These are phyloP conservation scores for Cercospora citrullina DNA, from an alignment of 2,329 filamentous ascomycete species.

Conservation along the genomic window DNA sequence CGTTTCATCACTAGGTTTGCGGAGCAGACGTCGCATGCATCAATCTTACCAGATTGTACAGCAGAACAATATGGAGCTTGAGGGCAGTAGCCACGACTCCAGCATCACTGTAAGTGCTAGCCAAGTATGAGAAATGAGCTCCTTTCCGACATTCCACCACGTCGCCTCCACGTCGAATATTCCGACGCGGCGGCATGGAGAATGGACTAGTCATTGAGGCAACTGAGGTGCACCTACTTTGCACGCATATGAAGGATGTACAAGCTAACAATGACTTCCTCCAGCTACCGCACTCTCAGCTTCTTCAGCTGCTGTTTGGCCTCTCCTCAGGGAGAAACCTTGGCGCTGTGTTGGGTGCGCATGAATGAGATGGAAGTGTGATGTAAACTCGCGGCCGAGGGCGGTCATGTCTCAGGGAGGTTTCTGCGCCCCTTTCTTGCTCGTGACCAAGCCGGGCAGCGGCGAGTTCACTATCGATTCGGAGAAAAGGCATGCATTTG, in stretches of 20 bases:
- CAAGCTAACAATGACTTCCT: constrained; percentile 3
- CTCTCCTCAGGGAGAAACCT: neutral
- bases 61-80: constrained; percentile 61
- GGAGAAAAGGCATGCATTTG: neutral
- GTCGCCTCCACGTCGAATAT: neutral
- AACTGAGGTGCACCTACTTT: neutral
- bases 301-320: constrained; percentile 33
- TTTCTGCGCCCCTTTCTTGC: neutral
- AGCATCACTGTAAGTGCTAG: constrained; percentile 51
- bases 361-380: neutral
- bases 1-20: constrained; percentile 50
- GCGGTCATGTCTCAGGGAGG: neutral
- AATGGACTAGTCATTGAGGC: neutral
- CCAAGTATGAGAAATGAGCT: neutral
- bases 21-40: constrained; percentile 60
- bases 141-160: neutral
- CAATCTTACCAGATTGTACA: constrained; percentile 62
- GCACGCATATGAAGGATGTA: neutral
- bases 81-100: constrained; percentile 58
- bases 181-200: neutral
- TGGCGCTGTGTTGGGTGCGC: neutral
- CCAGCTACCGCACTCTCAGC: constrained; percentile 32
- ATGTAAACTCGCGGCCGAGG: neutral
- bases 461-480: neutral
- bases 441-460: neutral